These are phyloP conservation scores for Setaria italica DNA, from an alignment of 202 grass and related monocot species.

Conservation along the genomic window DNA sequence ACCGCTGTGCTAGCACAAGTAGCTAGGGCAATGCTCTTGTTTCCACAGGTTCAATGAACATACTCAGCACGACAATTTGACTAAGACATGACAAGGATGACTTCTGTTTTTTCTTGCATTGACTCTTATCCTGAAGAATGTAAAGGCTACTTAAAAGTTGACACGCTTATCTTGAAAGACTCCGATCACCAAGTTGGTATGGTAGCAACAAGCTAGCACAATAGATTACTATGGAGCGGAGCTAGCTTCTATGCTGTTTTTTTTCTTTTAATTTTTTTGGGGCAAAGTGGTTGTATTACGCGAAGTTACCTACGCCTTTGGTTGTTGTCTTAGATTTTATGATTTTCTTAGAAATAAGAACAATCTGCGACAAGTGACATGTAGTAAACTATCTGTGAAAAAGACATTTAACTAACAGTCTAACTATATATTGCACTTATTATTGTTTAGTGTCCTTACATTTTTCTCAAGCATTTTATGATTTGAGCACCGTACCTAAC, in stretches of 20 bases:
- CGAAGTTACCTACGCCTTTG: not conserved
- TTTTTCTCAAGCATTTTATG: not conserved
- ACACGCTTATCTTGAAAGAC: not conserved
- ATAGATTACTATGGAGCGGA: not conserved
- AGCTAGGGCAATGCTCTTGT: not conserved
- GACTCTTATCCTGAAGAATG: constrained; percentile 31
- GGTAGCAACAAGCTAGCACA: constrained; percentile 24
- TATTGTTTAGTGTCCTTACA: not conserved
- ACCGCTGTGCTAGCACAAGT: not conserved
- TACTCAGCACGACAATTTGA: constrained; percentile 34
- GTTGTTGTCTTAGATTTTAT: not conserved
- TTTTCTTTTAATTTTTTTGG: not conserved
- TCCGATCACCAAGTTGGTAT: not conserved
- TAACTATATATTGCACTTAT: not conserved
- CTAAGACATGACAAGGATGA: constrained; percentile 24
- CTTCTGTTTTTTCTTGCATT: constrained; percentile 22
- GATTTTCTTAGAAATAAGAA: not conserved
- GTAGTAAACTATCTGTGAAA: not conserved
- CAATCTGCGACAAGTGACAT: not conserved
- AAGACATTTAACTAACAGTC: not conserved
- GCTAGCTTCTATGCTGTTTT: not conserved
- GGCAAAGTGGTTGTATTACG: not conserved
- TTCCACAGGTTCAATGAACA: constrained; percentile 50
- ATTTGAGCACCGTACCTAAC: too few relatives aligned
- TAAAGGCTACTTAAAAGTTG: constrained; percentile 6